Conservation (phyloP, 2,329 filamentous ascomycete species). For the Dactylellina parvicollis region DNA sequence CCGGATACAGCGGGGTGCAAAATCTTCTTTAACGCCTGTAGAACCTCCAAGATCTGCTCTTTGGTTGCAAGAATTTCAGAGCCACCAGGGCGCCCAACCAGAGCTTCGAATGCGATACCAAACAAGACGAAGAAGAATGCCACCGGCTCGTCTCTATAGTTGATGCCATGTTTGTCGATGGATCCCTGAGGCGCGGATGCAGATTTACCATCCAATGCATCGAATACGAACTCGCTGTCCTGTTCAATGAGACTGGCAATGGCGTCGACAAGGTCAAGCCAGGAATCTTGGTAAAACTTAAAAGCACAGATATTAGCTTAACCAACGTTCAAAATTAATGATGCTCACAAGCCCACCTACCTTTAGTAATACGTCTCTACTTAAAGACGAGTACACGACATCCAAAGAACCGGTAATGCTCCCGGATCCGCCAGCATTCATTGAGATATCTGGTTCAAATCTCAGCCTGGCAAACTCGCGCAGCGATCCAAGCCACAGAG, state of each 20-base stretch:
- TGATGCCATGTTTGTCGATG: slow-evolving; percentile 74
- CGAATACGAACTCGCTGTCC: slow-evolving; percentile 97
- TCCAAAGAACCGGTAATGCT: slow-evolving; percentile 80
- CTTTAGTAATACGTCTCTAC: slow-evolving; percentile 88
- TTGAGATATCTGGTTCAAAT: slow-evolving; percentile 97
- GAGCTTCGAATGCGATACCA: slow-evolving; percentile 92
- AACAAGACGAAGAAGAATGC: slow-evolving; percentile 99
- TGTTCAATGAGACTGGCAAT: slow-evolving; percentile 97
- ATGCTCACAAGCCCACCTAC: slow-evolving; percentile 60
- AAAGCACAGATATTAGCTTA: slow-evolving; percentile 12
- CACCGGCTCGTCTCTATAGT: slow-evolving; percentile 96
- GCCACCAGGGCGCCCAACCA: slow-evolving; percentile 79
- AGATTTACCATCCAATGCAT: slow-evolving; percentile 88
- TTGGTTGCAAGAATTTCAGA: slow-evolving; percentile 74
- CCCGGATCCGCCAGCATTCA: slow-evolving; percentile 78
- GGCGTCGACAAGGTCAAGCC: slow-evolving; percentile 95
- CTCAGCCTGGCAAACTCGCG: slow-evolving; percentile 91
- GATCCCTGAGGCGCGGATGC: slow-evolving; percentile 59
- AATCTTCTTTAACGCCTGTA: slow-evolving; percentile 93
- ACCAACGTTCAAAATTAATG: not conserved
- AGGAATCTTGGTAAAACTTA: slow-evolving; percentile 93
- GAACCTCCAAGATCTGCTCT: slow-evolving; percentile 84
- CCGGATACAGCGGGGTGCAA: slow-evolving; percentile 92
- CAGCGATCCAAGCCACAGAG: slow-evolving; percentile 90
- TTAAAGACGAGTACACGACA: slow-evolving; percentile 92